Base-by-base conservation (phyloP, 495 filamentous ascomycete species). In the Hypoxylon fuscum region DNA sequence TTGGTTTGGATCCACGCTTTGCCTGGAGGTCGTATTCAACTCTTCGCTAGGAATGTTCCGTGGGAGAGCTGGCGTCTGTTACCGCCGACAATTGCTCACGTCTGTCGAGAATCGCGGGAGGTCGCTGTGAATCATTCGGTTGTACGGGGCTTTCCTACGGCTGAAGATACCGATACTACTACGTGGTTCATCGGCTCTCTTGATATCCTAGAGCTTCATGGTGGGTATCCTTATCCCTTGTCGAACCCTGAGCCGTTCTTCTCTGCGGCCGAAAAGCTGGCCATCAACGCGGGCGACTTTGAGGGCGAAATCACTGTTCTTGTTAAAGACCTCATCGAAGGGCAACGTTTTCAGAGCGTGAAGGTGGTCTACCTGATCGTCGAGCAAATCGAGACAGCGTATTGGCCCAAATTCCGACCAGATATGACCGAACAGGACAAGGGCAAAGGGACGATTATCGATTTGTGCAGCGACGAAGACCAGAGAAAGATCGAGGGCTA, bases 241-340 rank as follows among this genome's bases (percentile, higher is more conserved):
- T 72, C 69, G 17, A 69, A 69, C 43, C 66, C 66, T 14, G 66
- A 69, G 37, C 66, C 69, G 25, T 72, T 72, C 59, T 69, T 72
- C 34, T 46, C 62, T 5, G 56, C 63, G 8, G 63, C 66, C 12
- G 66, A 69, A 34, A 56, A 44, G 23, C 37, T 72, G 10, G 59
- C 62, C 18, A 65, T 69, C 25, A 69, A 59, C 14, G 66, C 59
- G 14, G 56, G 59, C 20, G 63, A 69, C 27, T 69, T 69, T 23
- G 32, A 63, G 12, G 66, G 66, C 31, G 69, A 72, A 10, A 64
- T 69, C 25, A 48, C 29, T 32, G 23, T 55, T 1, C 48, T 69
- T 18, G 40, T 72, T 31, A 51, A 51, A 21, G 69, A 69, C 23
- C 44, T 69, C 43, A 47, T 69, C 37, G 53, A 60, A 20, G 59